phyloP scores from a whole-genome alignment of 208 protist species.

The Acanthamoeba sp. region DNA sequence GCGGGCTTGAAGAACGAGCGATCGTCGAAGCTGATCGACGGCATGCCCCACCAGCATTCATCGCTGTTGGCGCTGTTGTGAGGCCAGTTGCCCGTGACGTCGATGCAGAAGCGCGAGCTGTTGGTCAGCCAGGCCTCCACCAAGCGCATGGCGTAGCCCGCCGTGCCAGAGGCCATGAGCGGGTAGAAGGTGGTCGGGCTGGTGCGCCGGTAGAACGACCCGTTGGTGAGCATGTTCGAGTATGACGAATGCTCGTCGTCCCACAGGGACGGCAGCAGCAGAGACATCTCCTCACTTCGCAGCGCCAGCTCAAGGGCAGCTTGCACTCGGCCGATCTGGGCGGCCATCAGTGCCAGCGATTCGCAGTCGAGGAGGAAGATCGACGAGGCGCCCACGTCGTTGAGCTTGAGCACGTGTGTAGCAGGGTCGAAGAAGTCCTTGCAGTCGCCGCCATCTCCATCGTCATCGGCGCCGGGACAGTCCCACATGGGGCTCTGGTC shows the following conservation, averaged over 20 bases:
- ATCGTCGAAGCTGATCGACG: conserved; percentile 34
- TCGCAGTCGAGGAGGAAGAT: background rate
- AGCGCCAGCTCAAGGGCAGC: background rate
- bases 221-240: conserved; percentile 8
- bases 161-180: background rate
- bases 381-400: background rate
- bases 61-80: background rate
- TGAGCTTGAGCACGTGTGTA: background rate
- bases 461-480: background rate
- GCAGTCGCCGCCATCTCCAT: background rate
- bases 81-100: background rate
- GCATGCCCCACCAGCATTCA: conserved; percentile 5
- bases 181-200: conserved; percentile 36
- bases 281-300: background rate
- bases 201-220: background rate
- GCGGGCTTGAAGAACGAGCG: background rate
- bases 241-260: background rate
- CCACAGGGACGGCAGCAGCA: background rate
- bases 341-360: background rate
- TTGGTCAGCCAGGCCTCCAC: conserved; percentile 8
- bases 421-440: background rate
- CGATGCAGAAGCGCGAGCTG: conserved; percentile 60
- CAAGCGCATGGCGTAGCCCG: background rate
- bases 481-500: conserved; percentile 42
- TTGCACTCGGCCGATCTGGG: background rate